Percentiles rank a stretch among this genome's conserved stretches.
Conservation (phyloP, 345 rosid genomes). For the Populus deltoides region DNA sequence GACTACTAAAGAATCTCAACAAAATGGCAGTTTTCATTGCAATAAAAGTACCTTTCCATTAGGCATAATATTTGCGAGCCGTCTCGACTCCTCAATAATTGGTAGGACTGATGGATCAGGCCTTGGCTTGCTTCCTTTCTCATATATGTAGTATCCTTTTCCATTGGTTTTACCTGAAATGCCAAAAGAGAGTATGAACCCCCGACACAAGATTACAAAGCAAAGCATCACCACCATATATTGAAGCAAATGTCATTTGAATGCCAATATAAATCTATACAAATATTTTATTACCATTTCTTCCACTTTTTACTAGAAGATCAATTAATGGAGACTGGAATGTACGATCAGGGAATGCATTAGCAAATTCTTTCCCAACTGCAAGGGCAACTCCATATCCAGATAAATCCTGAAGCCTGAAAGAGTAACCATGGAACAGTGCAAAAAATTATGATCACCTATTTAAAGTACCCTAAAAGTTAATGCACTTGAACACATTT, state of each 20-base stretch:
- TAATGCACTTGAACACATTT: too few species aligned
- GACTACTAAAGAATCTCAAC: neutral
- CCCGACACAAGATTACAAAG: neutral
- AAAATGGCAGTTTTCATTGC: conserved; percentile 6
- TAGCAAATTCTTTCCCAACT: conserved; percentile 51
- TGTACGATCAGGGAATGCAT: conserved; percentile 64
- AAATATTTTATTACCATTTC: conserved; percentile 55
- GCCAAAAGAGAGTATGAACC: conserved; percentile 4
- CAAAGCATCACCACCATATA: neutral
- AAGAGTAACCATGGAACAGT: conserved; percentile 14
- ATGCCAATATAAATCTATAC: neutral
- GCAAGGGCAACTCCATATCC: conserved; percentile 85
- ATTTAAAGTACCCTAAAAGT: too few species aligned
- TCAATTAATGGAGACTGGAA: conserved; percentile 60
- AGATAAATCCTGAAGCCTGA: conserved; percentile 85
- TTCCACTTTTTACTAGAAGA: conserved; percentile 68
- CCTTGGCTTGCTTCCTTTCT: conserved; percentile 75
- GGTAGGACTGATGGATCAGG: conserved; percentile 79
- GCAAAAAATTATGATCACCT: too few species aligned
- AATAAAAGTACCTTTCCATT: conserved; percentile 68
- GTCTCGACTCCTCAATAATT: conserved; percentile 67
- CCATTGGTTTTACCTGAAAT: conserved; percentile 83
- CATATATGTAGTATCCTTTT: conserved; percentile 77
- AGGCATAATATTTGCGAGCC: conserved; percentile 73
- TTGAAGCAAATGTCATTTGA: conserved; percentile 7